Percentiles rank a stretch among this genome's conserved stretches.
Evolutionary conservation across 192 early-diverging fungal genomes (phyloP).

Genomic region (Entomortierella lignicola): DNA sequence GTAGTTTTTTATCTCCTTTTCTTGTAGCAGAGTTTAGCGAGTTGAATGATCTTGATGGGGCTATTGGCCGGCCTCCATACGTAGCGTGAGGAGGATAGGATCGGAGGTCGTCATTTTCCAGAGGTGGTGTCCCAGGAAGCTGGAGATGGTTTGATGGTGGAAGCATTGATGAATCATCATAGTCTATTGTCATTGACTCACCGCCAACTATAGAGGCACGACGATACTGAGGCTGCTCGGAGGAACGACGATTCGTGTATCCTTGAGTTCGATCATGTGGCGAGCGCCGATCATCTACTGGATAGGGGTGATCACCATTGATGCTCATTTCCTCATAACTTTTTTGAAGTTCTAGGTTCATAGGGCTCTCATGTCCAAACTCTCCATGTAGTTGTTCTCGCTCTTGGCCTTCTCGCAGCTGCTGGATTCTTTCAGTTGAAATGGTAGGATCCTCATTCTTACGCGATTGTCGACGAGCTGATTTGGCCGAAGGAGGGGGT

Average conservation of each 20-base stretch:
- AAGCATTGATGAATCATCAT: constrained; percentile 6
- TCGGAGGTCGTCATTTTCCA: constrained; percentile 15
- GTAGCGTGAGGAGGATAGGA: constrained; percentile 7
- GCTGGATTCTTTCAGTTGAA: background rate
- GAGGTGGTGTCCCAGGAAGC: constrained; percentile 20
- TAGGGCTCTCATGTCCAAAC: background rate
- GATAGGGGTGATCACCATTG: constrained; percentile 20
- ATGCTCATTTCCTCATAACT: constrained; percentile 31
- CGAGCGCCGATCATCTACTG: constrained; percentile 10
- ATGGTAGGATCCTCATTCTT: background rate
- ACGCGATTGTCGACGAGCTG: constrained; percentile 19
- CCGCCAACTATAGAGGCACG: constrained; percentile 4
- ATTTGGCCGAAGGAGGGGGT: constrained; percentile 11
- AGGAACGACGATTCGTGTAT: constrained; percentile 11
- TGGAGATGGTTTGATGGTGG: constrained; percentile 21
- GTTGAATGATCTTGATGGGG: constrained; percentile 9
- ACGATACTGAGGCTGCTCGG: constrained; percentile 2
- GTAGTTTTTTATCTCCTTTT: constrained; percentile 8
- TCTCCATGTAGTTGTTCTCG: background rate
- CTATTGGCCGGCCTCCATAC: constrained; percentile 1
- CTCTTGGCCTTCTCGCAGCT: too few species aligned
- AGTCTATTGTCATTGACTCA: constrained; percentile 15
- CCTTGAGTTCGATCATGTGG: background rate
- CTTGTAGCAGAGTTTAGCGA: constrained; percentile 1
- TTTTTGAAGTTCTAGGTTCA: background rate